Percentiles rank a stretch among this genome's conserved stretches.
Conservation (phyloP, 495 filamentous ascomycete genomes). For the Lepidopterella palustris region DNA sequence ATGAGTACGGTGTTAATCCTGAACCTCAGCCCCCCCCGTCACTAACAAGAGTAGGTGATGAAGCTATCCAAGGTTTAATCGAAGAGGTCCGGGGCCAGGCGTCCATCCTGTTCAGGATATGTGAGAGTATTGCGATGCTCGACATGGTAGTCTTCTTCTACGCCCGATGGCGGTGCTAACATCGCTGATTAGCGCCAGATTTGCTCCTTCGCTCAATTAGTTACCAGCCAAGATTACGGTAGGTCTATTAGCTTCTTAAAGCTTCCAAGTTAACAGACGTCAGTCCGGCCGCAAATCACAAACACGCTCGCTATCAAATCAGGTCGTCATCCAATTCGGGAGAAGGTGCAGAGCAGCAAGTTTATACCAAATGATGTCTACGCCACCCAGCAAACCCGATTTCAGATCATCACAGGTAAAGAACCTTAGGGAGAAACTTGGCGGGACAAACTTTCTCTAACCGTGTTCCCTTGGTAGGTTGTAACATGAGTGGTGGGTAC, state of each 20-base stretch:
- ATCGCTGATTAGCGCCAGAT: slow-evolving; percentile 27
- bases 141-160: slow-evolving; percentile 60
- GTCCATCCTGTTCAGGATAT: slow-evolving; percentile 64
- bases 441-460: background rate
- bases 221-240: slow-evolving; percentile 67
- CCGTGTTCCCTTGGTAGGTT: slow-evolving; percentile 44
- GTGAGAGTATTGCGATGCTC: slow-evolving; percentile 80
- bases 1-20: slow-evolving; percentile 48
- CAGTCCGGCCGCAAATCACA: slow-evolving; percentile 64
- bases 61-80: slow-evolving; percentile 63
- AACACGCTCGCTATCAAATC: slow-evolving; percentile 70
- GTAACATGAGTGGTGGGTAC: slow-evolving; percentile 80
- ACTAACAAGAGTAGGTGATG: slow-evolving; percentile 39
- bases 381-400: slow-evolving; percentile 65
- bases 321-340: slow-evolving; percentile 78
- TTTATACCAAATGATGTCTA: slow-evolving; percentile 90
- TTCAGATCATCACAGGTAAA: slow-evolving; percentile 73
- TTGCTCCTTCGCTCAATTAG: slow-evolving; percentile 71
- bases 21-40: background rate
- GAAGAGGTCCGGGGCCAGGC: slow-evolving; percentile 59
- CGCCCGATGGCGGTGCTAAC: background rate
- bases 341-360: slow-evolving; percentile 57
- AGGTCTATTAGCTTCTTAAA: background rate
- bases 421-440: background rate
- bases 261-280: slow-evolving; percentile 11